phyloP scores from a whole-genome alignment of 1,139 yeast genomes.

The Geotrichum histeridarum region DNA sequence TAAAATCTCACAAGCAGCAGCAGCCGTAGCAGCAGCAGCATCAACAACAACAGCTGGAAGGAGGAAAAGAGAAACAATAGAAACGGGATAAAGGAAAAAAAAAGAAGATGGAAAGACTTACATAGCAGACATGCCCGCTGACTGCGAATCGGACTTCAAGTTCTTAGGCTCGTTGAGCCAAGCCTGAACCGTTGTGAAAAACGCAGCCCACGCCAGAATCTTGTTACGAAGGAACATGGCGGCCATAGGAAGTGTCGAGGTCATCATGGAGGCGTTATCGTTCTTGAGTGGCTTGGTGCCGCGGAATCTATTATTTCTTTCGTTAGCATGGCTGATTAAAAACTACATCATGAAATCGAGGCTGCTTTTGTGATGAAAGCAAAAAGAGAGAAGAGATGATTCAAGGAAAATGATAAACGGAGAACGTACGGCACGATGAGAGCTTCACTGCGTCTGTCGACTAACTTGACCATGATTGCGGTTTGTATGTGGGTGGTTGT shows the following conservation, averaged over 20 bases:
- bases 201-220: slow-evolving; percentile 53
- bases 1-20: too few species aligned
- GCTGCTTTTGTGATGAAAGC: slow-evolving; percentile 2
- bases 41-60: neutral
- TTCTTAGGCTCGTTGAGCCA: slow-evolving; percentile 49
- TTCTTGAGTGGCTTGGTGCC: slow-evolving; percentile 26
- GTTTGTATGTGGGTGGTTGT: neutral
- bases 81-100: neutral
- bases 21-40: too few species aligned
- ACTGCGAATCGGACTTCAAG: slow-evolving; percentile 28
- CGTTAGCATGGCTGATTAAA: slow-evolving; percentile 25
- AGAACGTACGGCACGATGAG: slow-evolving; percentile 28
- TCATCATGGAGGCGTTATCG: slow-evolving; percentile 37
- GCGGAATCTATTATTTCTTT: slow-evolving; percentile 27
- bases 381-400: too few species aligned
- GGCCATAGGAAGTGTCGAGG: slow-evolving; percentile 58
- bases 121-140: slow-evolving; percentile 34
- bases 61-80: neutral
- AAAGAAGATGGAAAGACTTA: neutral
- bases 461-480: slow-evolving; percentile 12
- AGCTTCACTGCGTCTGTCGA: slow-evolving; percentile 34
- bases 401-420: neutral
- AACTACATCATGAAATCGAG: too few species aligned
- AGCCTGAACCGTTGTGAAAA: slow-evolving; percentile 50
- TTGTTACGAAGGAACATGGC: slow-evolving; percentile 52